phyloP scores from a whole-genome alignment of 1,284 basidiomycete species.

The Puccinia coronata region DNA sequence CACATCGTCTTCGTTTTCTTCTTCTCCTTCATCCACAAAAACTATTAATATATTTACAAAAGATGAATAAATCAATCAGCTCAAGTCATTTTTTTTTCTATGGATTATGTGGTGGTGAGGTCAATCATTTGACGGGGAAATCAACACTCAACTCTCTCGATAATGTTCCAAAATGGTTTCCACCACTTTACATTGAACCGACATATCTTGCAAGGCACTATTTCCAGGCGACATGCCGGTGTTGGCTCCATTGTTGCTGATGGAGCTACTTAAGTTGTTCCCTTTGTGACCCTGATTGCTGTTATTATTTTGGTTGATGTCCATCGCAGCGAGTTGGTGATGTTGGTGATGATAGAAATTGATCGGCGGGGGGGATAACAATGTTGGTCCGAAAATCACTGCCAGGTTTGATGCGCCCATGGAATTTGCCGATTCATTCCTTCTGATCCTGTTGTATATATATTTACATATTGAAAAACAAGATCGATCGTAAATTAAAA shows the following conservation, averaged over 20 bases:
- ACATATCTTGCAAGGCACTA: constrained; percentile 64
- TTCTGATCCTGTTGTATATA: constrained; percentile 44
- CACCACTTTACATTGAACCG: constrained; percentile 75
- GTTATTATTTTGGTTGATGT: background rate
- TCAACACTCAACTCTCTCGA: constrained; percentile 64
- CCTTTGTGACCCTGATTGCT: background rate
- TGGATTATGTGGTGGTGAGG: no score
- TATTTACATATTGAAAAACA: background rate
- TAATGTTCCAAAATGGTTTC: constrained; percentile 85
- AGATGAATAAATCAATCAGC: background rate
- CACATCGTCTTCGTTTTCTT: constrained; percentile 24
- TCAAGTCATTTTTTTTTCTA: background rate
- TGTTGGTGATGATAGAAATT: constrained; percentile 51
- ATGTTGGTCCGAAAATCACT: constrained; percentile 95
- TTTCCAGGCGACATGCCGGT: constrained; percentile 52
- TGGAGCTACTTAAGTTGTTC: constrained; percentile 18
- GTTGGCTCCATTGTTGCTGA: constrained; percentile 53
- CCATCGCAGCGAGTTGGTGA: constrained; percentile 52
- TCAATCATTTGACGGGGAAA: background rate
- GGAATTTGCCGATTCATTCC: constrained; percentile 67
- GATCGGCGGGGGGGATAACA: constrained; percentile 70
- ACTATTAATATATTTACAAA: background rate
- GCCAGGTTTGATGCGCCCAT: constrained; percentile 93
- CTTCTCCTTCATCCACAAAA: constrained; percentile 39
- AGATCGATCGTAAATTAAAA: no score